Conservation (phyloP, 768 basidiomycete genomes). For the Lanmaoa pseudosensibilis region DNA sequence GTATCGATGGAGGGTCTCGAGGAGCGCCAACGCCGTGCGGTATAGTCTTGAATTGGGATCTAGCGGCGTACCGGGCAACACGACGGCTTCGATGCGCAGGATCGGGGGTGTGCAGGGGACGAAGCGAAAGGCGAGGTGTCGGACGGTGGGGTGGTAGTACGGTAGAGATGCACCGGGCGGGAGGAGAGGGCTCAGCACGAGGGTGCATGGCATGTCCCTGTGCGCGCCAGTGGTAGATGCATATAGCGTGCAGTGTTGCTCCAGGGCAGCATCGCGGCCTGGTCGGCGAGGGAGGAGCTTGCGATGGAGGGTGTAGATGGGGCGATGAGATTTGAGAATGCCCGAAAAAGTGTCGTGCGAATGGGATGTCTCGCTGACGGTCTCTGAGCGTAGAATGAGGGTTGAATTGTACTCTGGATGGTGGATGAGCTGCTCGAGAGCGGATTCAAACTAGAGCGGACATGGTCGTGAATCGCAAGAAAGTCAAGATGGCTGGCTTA, state of each 20-base stretch:
- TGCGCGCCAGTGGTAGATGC: conserved; percentile 24
- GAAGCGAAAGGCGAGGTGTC: conserved; percentile 81
- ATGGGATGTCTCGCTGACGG: conserved; percentile 33
- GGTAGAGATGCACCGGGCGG: conserved; percentile 54
- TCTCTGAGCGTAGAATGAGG: conserved; percentile 83
- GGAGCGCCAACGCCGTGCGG: conserved; percentile 75
- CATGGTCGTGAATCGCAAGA: background rate
- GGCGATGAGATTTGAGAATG: conserved; percentile 37
- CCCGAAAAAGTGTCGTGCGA: conserved; percentile 32
- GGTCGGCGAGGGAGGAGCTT: conserved; percentile 77
- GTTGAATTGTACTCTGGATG: conserved; percentile 95
- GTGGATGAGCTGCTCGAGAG: conserved; percentile 69
- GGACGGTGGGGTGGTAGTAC: conserved; percentile 87
- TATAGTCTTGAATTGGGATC: conserved; percentile 67
- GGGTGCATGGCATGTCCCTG: conserved; percentile 32
- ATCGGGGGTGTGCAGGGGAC: conserved; percentile 34
- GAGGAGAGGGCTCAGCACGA: conserved; percentile 64
- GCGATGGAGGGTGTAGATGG: conserved; percentile 59
- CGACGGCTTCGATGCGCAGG: conserved; percentile 23
- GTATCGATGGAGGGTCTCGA: conserved; percentile 84
- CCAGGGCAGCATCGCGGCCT: conserved; percentile 66
- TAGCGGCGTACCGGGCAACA: conserved; percentile 45
- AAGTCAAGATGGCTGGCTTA: conserved; percentile 24
- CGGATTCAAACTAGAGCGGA: conserved; percentile 62
- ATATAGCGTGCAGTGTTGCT: conserved; percentile 81